Conservation (phyloP, 1,139 yeast genomes). For the Hansenula lynferdii region DNA sequence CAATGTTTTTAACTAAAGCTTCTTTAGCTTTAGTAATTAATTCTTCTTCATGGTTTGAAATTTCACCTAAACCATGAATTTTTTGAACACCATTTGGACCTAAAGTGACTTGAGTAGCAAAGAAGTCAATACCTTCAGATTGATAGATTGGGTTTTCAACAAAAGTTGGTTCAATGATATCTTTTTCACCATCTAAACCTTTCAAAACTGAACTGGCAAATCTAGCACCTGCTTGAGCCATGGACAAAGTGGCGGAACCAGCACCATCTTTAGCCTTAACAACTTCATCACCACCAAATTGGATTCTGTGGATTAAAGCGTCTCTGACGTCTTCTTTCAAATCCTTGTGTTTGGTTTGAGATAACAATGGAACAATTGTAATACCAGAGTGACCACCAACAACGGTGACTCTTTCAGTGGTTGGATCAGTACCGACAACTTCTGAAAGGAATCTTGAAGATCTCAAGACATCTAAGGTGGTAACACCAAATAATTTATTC, state of each 20-base stretch:
- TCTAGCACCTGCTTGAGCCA: conserved; percentile 98
- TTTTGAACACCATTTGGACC: conserved; percentile 88
- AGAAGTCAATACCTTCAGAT: conserved; percentile 82
- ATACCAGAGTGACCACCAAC: conserved; percentile 99
- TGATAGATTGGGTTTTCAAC: conserved; percentile 81
- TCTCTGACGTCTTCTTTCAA: conserved; percentile 51
- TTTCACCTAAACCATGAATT: conserved; percentile 57
- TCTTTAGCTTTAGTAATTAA: conserved; percentile 78
- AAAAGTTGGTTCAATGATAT: conserved; percentile 74
- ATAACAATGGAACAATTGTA: conserved; percentile 93
- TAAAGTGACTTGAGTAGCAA: conserved; percentile 86
- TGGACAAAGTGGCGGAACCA: conserved; percentile 97
- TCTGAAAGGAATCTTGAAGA: conserved; percentile 84
- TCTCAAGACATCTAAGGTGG: conserved; percentile 93
- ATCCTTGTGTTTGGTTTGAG: conserved; percentile 61
- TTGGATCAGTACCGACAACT: conserved; percentile 48
- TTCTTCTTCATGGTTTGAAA: conserved; percentile 61
- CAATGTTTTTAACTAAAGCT: conserved; percentile 70
- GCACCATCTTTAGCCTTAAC: conserved; percentile 99
- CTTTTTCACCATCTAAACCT: conserved; percentile 66
- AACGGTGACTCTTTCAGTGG: conserved; percentile 70
- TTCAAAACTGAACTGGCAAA: conserved; percentile 85
- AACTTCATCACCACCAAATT: conserved; percentile 98
- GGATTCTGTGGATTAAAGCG: conserved; percentile 85
- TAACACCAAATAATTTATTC: conserved; percentile 90